phyloP scores from a whole-genome alignment of 768 basidiomycete genomes.

The Russula abietina region DNA sequence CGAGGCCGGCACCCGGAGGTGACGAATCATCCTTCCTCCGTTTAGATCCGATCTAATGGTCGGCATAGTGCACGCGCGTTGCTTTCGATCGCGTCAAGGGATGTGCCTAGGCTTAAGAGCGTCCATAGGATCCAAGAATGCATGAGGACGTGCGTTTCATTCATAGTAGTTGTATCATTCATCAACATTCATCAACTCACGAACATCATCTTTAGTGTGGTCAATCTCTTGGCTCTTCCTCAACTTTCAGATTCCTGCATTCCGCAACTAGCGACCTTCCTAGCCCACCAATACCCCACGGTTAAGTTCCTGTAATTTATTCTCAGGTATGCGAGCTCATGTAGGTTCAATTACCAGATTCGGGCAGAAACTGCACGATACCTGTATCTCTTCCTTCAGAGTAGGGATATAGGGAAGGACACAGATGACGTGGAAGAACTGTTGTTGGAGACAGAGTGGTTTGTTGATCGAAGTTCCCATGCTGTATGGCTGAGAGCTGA shows the following conservation, averaged over 20 bases:
- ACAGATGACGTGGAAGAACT: conserved; percentile 62
- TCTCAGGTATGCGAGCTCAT: conserved; percentile 17
- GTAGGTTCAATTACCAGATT: conserved; percentile 42
- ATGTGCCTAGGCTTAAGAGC: conserved; percentile 68
- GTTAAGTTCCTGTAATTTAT: conserved; percentile 39
- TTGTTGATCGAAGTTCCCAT: neutral
- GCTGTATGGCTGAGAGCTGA: neutral
- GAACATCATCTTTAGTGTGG: conserved; percentile 41
- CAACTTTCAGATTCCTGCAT: conserved; percentile 42
- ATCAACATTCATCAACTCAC: neutral
- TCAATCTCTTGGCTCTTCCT: conserved; percentile 54
- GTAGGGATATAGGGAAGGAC: conserved; percentile 57
- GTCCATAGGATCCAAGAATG: conserved; percentile 73
- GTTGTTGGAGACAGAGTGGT: conserved; percentile 82
- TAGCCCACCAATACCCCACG: conserved; percentile 75
- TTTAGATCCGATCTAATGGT: neutral
- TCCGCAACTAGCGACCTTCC: conserved; percentile 49
- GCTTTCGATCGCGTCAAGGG: conserved; percentile 51
- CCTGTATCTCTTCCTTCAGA: conserved; percentile 71
- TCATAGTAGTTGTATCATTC: neutral
- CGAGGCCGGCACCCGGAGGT: conserved; percentile 49
- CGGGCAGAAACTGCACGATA: conserved; percentile 78
- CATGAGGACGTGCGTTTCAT: conserved; percentile 69
- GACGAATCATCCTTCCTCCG: neutral
- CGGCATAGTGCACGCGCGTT: conserved; percentile 46